These are phyloP conservation scores for Coemansia sp. DNA, from an alignment of 192 early-diverging fungal species.

Conservation along the genomic window DNA sequence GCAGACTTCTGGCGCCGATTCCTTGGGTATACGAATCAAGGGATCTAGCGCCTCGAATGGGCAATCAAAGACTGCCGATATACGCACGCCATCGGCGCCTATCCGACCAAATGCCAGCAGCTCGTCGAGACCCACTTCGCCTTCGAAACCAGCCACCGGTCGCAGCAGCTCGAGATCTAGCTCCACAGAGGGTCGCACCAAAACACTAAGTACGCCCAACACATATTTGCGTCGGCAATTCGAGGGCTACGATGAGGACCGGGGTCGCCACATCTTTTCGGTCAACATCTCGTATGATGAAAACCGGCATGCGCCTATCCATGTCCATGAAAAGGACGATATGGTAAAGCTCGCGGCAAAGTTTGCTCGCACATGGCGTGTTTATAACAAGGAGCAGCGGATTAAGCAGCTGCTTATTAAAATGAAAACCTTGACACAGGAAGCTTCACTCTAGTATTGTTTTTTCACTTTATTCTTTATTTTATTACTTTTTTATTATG, in stretches of 20 bases:
- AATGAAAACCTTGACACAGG: conserved; percentile 34
- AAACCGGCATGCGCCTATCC: conserved; percentile 37
- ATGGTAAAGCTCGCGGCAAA: conserved; percentile 36
- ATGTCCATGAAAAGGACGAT: conserved; percentile 49
- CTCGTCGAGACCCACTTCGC: conserved; percentile 19
- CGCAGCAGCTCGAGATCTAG: conserved; percentile 26
- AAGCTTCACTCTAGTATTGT: conserved; percentile 17
- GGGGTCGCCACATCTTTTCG: conserved; percentile 43
- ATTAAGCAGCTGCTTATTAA: conserved; percentile 44
- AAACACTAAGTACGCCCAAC: conserved; percentile 15
- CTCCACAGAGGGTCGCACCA: conserved; percentile 31
- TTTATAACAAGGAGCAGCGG: conserved; percentile 43
- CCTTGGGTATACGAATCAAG: conserved; percentile 32
- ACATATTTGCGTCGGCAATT: conserved; percentile 35
- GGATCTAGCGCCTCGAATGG: conserved; percentile 20
- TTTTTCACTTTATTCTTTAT: not conserved
- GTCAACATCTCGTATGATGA: conserved; percentile 46
- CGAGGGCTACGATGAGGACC: conserved; percentile 47
- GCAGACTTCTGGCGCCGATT: not conserved
- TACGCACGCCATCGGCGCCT: conserved; percentile 7
- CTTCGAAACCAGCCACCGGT: conserved; percentile 12
- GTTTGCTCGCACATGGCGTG: conserved; percentile 45
- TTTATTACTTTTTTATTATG: not conserved
- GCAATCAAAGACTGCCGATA: not conserved
- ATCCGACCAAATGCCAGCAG: conserved; percentile 6